Base-by-base conservation (phyloP, 768 basidiomycete genomes). In the Exidia glandulosa region DNA sequence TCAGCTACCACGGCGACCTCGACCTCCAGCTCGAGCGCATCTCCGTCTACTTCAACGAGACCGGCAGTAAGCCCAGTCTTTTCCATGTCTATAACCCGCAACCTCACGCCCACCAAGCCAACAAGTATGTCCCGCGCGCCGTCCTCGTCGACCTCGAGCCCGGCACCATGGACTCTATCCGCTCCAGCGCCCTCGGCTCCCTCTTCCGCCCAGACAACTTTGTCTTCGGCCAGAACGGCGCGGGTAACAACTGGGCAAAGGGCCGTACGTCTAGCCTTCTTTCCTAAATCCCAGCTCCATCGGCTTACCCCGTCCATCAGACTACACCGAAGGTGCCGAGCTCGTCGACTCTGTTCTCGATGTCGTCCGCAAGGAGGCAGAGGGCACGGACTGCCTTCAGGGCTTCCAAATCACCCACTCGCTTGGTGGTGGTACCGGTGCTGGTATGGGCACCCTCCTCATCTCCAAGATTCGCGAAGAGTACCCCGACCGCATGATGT, bases 181-280 rank as follows among this genome's bases (percentile, higher is more conserved):
- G 89, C 75, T 87, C 88, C 57, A 90, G 91, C 57, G 90, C 92
- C 66, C 82, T 95, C 59, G 94, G 94, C 70, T 77, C 77, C 64
- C 85, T 98, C 64, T 97, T 96, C 90, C 87, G 92, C 68, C 94
- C 94, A 36, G 94, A 96, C 77, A 97, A 96, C 82, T 95, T 95
- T 70, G 93, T 97, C 69, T 96, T 94, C 65, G 95, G 94, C 59
- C 95, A 98, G 76, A 93, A 86, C 74, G 94, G 94, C 76, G 95
- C 94, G 67, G 94, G 95, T 71, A 97, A 99, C 85, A 98, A 98
- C 79, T 98, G 96, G 96, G 95, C 96, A 27, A 99, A 98, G 87
- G 95, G 95, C 81, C 89, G 88, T 93, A 70, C 83, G 91, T 88
- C 37, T 56, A 31, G 50, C 25, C 10, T 25, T 57, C 54, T 59